phyloP scores from a whole-genome alignment of 2,329 filamentous ascomycete species.

The Aureobasidium sp. region DNA sequence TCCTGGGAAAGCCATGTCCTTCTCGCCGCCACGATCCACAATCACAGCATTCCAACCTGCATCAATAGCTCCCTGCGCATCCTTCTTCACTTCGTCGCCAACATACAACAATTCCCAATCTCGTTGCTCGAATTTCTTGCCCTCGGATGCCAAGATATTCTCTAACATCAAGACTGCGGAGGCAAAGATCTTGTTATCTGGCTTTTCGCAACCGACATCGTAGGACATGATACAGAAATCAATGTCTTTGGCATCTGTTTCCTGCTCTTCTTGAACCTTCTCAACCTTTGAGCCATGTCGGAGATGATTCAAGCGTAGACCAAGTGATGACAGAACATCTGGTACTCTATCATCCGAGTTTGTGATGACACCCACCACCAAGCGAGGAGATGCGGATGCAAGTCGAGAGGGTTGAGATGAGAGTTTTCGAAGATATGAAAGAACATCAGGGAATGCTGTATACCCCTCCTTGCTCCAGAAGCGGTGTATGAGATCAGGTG shows the following conservation, averaged over 20 bases:
- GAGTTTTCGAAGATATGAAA: slow-evolving; percentile 40
- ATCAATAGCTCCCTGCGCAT: slow-evolving; percentile 41
- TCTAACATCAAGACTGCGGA: slow-evolving; percentile 44
- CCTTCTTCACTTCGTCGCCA: slow-evolving; percentile 48
- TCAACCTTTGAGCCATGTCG: slow-evolving; percentile 22
- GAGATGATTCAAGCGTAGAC: slow-evolving; percentile 41
- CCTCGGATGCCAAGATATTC: slow-evolving; percentile 24
- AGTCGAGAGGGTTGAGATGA: slow-evolving; percentile 22
- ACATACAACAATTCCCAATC: slow-evolving; percentile 43
- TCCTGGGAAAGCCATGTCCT: slow-evolving; percentile 9
- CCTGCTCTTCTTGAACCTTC: neutral
- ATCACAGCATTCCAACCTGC: slow-evolving; percentile 45
- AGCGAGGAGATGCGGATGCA: slow-evolving; percentile 9
- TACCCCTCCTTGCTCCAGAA: slow-evolving; percentile 53
- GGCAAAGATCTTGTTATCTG: slow-evolving; percentile 49
- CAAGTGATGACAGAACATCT: slow-evolving; percentile 47
- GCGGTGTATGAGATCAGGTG: slow-evolving; percentile 43
- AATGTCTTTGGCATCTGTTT: slow-evolving; percentile 32
- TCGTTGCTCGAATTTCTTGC: slow-evolving; percentile 25
- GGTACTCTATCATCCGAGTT: slow-evolving; percentile 59
- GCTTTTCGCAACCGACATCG: slow-evolving; percentile 56
- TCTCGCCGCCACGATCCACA: slow-evolving; percentile 31
- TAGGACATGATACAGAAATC: slow-evolving; percentile 58
- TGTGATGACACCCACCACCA: slow-evolving; percentile 52
- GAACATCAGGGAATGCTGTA: slow-evolving; percentile 40